phyloP scores from a whole-genome alignment of 2,329 filamentous ascomycete genomes.

The Fusarium austroafricanum region DNA sequence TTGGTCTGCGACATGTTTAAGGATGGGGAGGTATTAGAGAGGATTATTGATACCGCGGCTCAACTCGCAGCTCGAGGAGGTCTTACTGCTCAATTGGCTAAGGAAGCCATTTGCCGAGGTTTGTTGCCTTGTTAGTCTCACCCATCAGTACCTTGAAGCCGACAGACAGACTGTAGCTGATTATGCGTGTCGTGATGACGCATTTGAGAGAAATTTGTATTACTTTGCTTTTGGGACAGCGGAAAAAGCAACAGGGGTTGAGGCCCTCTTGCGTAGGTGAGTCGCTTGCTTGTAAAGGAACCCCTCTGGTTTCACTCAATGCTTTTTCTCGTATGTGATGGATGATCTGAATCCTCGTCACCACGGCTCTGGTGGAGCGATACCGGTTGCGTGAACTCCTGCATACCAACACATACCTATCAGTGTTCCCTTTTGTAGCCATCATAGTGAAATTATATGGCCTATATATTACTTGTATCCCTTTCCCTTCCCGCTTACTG shows the following conservation, averaged over 20 bases:
- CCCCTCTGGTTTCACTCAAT: background rate
- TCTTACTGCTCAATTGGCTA: conserved; percentile 44
- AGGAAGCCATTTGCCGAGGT: conserved; percentile 49
- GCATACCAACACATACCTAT: conserved; percentile 28
- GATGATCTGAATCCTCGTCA: background rate
- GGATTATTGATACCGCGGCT: conserved; percentile 43
- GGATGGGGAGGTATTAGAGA: conserved; percentile 38
- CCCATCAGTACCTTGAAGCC: background rate
- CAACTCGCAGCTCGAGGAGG: background rate
- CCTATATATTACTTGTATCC: conserved; percentile 14
- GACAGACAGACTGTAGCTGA: conserved; percentile 29
- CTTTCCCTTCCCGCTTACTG: conserved; percentile 20
- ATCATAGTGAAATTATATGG: conserved; percentile 4
- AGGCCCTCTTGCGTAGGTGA: conserved; percentile 1
- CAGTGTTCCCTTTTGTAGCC: conserved; percentile 10
- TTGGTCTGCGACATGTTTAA: conserved; percentile 39
- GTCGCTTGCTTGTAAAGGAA: background rate
- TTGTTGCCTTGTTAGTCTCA: conserved; percentile 6
- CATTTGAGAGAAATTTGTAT: conserved; percentile 52
- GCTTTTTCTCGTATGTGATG: background rate
- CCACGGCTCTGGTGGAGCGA: background rate
- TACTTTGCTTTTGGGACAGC: conserved; percentile 51
- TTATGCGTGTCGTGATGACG: conserved; percentile 46
- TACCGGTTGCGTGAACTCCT: conserved; percentile 20
- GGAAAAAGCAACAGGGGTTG: conserved; percentile 22